Evolutionary conservation across 2,329 filamentous ascomycete species (phyloP).

Genomic region (Exophiala oligosperma): DNA sequence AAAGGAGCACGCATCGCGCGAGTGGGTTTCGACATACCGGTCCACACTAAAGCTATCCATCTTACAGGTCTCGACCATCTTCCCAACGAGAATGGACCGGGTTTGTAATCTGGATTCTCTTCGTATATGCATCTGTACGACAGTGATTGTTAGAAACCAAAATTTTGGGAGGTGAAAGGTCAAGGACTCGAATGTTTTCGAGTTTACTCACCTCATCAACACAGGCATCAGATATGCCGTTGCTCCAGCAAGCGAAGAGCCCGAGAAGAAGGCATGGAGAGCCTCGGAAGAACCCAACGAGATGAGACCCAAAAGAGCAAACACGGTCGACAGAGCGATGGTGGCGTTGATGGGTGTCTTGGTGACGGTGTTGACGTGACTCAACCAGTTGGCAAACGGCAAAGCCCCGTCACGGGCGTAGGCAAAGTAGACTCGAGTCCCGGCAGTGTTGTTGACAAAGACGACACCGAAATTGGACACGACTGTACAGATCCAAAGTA

Average conservation of each 20-base stretch:
- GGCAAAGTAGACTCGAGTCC: conserved; percentile 48
- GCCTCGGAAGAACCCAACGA: conserved; percentile 1
- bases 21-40: neutral
- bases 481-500: conserved; percentile 6
- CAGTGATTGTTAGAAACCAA: no score
- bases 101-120: conserved; percentile 3
- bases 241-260: conserved; percentile 3
- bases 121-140: neutral
- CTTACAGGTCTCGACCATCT: neutral
- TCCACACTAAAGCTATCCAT: neutral
- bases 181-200: no score
- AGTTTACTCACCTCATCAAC: conserved; percentile 1
- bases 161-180: no score
- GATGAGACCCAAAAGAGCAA: conserved; percentile 1
- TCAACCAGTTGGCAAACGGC: conserved; percentile 55
- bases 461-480: conserved; percentile 7
- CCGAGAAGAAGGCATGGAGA: conserved; percentile 4
- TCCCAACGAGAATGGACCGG: conserved; percentile 2
- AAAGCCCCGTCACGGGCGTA: conserved; percentile 61
- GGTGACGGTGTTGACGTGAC: conserved; percentile 52
- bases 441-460: conserved; percentile 5
- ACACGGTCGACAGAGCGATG: neutral
- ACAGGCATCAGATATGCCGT: conserved; percentile 5
- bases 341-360: conserved; percentile 62
- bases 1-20: neutral